A percentile compares a stretch with the other conserved stretches of the same genome.
Conservation (phyloP, 73 alveolate genomes). For the Blepharisma japonicum region DNA sequence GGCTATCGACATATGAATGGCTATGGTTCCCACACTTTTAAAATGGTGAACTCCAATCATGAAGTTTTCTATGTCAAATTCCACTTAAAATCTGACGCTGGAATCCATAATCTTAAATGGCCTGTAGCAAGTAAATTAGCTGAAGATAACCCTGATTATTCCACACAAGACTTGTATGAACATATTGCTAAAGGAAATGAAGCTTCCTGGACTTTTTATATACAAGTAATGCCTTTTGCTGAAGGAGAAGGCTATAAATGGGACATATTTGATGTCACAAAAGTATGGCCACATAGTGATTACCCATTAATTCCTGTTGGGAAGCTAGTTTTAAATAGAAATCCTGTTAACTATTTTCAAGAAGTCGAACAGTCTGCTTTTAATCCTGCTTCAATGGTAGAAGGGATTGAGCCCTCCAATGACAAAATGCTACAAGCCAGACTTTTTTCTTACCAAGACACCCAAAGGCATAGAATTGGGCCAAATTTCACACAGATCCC, state of each 20-base stretch:
- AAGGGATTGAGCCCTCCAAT: slow-evolving; percentile 86
- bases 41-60: slow-evolving; percentile 78
- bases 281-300: slow-evolving; percentile 89
- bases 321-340: slow-evolving; percentile 74
- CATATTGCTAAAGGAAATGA: slow-evolving; percentile 64
- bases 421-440: slow-evolving; percentile 91
- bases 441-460: slow-evolving; percentile 86
- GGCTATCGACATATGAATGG: slow-evolving; percentile 91
- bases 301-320: slow-evolving; percentile 82
- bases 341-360: slow-evolving; percentile 81
- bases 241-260: slow-evolving; percentile 72
- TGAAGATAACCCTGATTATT: slow-evolving; percentile 66
- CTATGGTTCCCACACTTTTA: slow-evolving; percentile 81
- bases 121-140: slow-evolving; percentile 64
- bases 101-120: slow-evolving; percentile 73
- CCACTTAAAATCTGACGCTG: slow-evolving; percentile 82
- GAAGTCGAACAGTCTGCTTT: slow-evolving; percentile 84
- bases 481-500: slow-evolving; percentile 82
- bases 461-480: slow-evolving; percentile 93
- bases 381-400: slow-evolving; percentile 82
- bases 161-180: slow-evolving; percentile 78
- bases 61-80: slow-evolving; percentile 78
- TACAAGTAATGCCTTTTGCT: slow-evolving; percentile 74
- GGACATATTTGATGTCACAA: slow-evolving; percentile 86
- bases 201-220: slow-evolving; percentile 79